Evolutionary conservation across 305 asterid genomes (phyloP).

Genomic region (Fraxinus velutina): DNA sequence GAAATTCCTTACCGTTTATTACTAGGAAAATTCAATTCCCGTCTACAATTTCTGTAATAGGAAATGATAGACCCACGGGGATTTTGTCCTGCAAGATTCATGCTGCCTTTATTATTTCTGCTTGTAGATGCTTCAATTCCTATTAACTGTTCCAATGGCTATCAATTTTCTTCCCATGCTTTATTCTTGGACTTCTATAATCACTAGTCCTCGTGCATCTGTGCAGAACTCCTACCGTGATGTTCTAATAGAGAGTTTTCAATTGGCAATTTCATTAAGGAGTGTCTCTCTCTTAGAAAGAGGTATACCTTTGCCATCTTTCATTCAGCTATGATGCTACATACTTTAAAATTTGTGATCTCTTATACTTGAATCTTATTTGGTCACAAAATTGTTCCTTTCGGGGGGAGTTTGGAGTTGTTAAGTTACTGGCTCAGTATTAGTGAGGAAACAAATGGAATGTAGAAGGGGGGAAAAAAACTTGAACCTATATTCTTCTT

Average conservation of each 20-base stretch:
- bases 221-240: slow-evolving; percentile 72
- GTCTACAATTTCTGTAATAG: background rate
- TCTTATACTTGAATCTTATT: background rate
- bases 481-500: background rate
- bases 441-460: background rate
- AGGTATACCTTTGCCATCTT: slow-evolving; percentile 39
- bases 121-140: background rate
- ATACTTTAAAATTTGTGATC: background rate
- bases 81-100: background rate
- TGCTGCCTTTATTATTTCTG: background rate
- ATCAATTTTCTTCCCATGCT: slow-evolving; percentile 1
- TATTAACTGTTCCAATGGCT: slow-evolving; percentile 3
- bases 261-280: slow-evolving; percentile 71
- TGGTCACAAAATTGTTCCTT: background rate
- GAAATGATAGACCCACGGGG: background rate
- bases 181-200: slow-evolving; percentile 8
- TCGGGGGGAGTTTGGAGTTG: background rate
- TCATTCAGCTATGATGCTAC: background rate
- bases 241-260: slow-evolving; percentile 67
- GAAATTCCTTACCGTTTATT: background rate
- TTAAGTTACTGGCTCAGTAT: background rate
- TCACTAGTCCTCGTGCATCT: slow-evolving; percentile 1
- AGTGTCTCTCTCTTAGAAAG: slow-evolving; percentile 48
- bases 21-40: background rate
- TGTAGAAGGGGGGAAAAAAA: background rate